These are phyloP conservation scores for Lasiosphaeria hispida DNA, from an alignment of 495 filamentous ascomycete species.

Conservation along the genomic window DNA sequence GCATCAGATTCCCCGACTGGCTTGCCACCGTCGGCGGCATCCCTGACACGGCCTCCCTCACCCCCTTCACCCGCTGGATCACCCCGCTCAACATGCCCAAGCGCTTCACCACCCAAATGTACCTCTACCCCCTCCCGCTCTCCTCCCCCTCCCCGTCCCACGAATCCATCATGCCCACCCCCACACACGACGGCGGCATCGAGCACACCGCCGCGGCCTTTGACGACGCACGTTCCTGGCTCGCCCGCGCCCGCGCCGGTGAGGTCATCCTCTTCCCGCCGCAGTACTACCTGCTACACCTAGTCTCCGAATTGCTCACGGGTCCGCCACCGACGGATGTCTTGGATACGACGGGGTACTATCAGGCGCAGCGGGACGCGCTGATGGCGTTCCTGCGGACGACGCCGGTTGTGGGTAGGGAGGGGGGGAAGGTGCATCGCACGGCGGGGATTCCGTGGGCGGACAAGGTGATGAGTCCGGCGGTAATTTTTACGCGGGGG, in stretches of 20 bases:
- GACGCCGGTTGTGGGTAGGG: constrained; percentile 28
- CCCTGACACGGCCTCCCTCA: constrained; percentile 63
- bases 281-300: constrained; percentile 74
- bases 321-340: constrained; percentile 21
- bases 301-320: constrained; percentile 62
- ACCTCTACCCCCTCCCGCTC: constrained; percentile 86
- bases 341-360: constrained; percentile 36
- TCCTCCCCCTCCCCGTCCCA: constrained; percentile 1
- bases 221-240: constrained; percentile 64
- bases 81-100: constrained; percentile 70
- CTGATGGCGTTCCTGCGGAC: constrained; percentile 58
- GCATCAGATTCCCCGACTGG: constrained; percentile 65
- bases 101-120: constrained; percentile 93
- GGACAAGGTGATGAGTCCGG: constrained; percentile 74
- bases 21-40: constrained; percentile 57
- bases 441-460: constrained; percentile 60
- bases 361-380: constrained; percentile 52
- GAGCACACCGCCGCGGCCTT: constrained; percentile 85
- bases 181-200: constrained; percentile 78
- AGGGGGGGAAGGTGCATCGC: constrained; percentile 26
- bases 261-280: constrained; percentile 88
- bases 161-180: constrained; percentile 50
- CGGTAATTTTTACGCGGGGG: constrained; percentile 51
- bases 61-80: constrained; percentile 90
- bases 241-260: constrained; percentile 55